Conservation (phyloP, 768 basidiomycete genomes). For the Trametes cinnabarina region DNA sequence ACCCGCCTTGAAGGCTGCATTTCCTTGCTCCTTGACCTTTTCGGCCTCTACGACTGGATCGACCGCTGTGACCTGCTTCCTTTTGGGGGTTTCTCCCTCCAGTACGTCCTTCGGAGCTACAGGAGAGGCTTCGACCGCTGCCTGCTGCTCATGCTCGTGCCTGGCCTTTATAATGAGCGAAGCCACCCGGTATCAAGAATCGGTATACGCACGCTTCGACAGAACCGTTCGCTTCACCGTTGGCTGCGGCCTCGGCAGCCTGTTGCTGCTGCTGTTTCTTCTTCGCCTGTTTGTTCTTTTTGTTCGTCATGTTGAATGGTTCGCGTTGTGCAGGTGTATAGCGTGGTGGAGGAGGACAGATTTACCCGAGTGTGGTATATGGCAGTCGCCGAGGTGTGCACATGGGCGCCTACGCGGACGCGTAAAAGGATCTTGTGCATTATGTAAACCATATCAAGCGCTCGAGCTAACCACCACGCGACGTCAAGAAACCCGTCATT, state of each 20-base stretch:
- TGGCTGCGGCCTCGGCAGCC: slow-evolving; percentile 7
- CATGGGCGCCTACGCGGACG: too few relatives aligned
- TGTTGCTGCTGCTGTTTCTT: slow-evolving; percentile 20
- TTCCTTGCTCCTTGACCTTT: slow-evolving; percentile 71
- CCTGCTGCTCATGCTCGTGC: slow-evolving; percentile 7
- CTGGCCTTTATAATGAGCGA: slow-evolving; percentile 4
- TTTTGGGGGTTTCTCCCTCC: not conserved
- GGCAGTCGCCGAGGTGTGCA: too few relatives aligned
- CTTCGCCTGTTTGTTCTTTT: slow-evolving; percentile 22
- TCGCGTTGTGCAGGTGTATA: not conserved
- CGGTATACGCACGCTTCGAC: slow-evolving; percentile 4
- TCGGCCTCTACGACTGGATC: slow-evolving; percentile 53
- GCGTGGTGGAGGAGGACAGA: not conserved
- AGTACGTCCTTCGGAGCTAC: not conserved
- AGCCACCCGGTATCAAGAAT: slow-evolving; percentile 7
- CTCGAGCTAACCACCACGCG: too few relatives aligned
- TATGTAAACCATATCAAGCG: too few relatives aligned
- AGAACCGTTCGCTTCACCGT: slow-evolving; percentile 2
- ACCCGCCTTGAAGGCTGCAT: slow-evolving; percentile 66
- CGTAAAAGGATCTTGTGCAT: too few relatives aligned
- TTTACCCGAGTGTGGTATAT: too few relatives aligned
- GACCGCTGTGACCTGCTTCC: not conserved
- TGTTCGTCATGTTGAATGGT: slow-evolving; percentile 24
- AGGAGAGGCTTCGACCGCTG: slow-evolving; percentile 1
- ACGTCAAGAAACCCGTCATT: too few relatives aligned